A percentile compares a stretch with the other conserved stretches of the same genome.
Conservation (phyloP, 352 stramenopile genomes). For the Phytophthora tubulina region DNA sequence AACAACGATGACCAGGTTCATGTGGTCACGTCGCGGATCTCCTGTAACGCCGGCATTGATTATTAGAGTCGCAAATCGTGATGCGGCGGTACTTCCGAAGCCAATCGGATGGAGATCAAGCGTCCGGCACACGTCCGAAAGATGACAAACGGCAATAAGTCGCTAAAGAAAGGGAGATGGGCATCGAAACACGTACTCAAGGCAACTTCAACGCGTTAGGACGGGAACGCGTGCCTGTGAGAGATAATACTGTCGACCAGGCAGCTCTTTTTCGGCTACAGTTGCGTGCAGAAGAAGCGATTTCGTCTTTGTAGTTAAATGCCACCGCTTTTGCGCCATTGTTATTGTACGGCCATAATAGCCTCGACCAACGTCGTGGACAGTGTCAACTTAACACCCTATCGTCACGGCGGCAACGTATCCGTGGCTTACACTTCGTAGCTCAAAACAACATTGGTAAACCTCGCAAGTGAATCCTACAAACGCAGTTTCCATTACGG, state of each 20-base stretch:
- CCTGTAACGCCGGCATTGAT: slow-evolving; percentile 17
- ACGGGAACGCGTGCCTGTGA: not conserved
- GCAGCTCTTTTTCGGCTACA: not conserved
- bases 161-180: slow-evolving; percentile 31
- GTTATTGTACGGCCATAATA: no score
- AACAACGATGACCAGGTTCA: not conserved
- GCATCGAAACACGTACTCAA: slow-evolving; percentile 9
- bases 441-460: no score
- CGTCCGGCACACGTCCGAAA: slow-evolving; percentile 9
- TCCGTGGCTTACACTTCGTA: no score
- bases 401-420: no score
- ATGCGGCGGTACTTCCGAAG: slow-evolving; percentile 21
- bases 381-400: no score
- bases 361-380: no score
- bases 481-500: no score
- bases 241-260: not conserved
- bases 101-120: slow-evolving; percentile 14
- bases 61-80: slow-evolving; percentile 32
- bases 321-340: no score
- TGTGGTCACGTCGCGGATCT: slow-evolving; percentile 13
- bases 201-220: slow-evolving; percentile 4
- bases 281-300: not conserved
- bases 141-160: slow-evolving; percentile 17
- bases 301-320: no score
- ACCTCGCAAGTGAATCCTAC: no score